Evolutionary conservation across 2,329 filamentous ascomycete genomes (phyloP), one percentile per base, ranked within the genome.

Genomic region (Rachicladosporium sp.): DNA sequence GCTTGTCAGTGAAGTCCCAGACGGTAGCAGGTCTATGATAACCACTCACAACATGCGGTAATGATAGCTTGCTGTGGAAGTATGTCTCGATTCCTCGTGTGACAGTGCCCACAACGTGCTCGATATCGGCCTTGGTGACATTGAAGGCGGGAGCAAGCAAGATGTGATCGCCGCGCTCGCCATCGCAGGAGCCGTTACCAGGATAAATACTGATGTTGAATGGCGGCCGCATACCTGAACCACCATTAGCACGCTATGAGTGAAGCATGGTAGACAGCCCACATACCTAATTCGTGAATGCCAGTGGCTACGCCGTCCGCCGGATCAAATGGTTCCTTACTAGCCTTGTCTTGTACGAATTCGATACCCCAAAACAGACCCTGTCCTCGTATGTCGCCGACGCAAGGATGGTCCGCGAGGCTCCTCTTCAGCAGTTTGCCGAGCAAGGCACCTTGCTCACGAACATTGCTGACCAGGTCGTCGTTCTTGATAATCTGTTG

Each of bases 121-220:
- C 65, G 37, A 81, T 60, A 15, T 80, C 74, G 8, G 63, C 62
- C 31, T 57, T 57, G 1, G 68, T 74, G 15, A 76, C 65, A 34
- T 73, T 82, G 56, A 75, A 83, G 0, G 80, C 69, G 3, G 82
- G 81, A 1, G 78, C 71, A 9, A 86, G 51, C 31, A 85, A 66
- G 19, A 83, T 61, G 54, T 81, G 76, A 50, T 87, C 81, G 4
- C 80, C 80, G 2, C 56, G 53, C 10, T 54, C 50, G 0, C 69
- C 64, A 32, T 81, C 75, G 0, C 65, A 71, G 0, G 74, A 75
- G 1, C 78, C 78, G 0, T 62, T 58, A 0, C 76, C 76, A 1
- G 74, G 74, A 52, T 84, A 49, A 82, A 81, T 3, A 82, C 47
- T 2, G 68, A 68, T 41, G 80, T 68, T 4, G 15, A 33, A 15